Conservation (phyloP, 2,329 filamentous ascomycete genomes). For the Pseudogymnoascus sp. region DNA sequence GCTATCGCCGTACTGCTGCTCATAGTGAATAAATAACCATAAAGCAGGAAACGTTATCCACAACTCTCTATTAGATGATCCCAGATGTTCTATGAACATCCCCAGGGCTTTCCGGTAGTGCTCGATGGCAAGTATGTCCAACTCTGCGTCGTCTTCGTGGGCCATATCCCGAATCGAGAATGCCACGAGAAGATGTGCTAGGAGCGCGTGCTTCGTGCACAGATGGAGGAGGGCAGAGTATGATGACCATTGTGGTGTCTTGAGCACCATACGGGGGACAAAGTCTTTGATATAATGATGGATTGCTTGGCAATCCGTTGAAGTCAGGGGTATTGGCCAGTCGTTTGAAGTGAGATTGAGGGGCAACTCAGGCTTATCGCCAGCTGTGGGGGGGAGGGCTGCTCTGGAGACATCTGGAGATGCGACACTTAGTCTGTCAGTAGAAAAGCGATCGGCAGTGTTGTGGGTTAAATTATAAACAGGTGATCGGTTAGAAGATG, state of each 20-base stretch:
- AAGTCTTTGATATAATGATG: not conserved
- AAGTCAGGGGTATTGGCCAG: not conserved
- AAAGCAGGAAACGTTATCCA: slow-evolving; percentile 10
- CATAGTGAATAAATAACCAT: slow-evolving; percentile 13
- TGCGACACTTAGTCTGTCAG: not conserved
- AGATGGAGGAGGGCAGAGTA: slow-evolving; percentile 5
- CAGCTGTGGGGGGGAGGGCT: not conserved
- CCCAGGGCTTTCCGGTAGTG: slow-evolving; percentile 6
- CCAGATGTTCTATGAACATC: slow-evolving; percentile 11
- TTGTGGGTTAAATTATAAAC: not conserved
- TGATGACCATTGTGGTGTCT: slow-evolving; percentile 8
- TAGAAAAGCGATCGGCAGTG: not conserved
- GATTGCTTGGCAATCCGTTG: not conserved
- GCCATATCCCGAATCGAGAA: slow-evolving; percentile 10
- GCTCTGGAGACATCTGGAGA: not conserved
- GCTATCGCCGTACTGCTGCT: slow-evolving; percentile 11
- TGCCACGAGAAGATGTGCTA: slow-evolving; percentile 8
- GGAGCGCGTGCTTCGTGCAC: slow-evolving; percentile 8
- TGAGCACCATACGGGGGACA: not conserved
- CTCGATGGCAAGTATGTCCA: slow-evolving; percentile 9
- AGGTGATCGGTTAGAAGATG: too few relatives aligned
- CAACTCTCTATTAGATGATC: slow-evolving; percentile 7
- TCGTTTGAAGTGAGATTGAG: not conserved
- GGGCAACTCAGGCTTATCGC: not conserved
- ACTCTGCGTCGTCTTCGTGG: not conserved